phyloP scores from a whole-genome alignment of 176 grass and related monocot species.

The Chrysopogon serrulatus region DNA sequence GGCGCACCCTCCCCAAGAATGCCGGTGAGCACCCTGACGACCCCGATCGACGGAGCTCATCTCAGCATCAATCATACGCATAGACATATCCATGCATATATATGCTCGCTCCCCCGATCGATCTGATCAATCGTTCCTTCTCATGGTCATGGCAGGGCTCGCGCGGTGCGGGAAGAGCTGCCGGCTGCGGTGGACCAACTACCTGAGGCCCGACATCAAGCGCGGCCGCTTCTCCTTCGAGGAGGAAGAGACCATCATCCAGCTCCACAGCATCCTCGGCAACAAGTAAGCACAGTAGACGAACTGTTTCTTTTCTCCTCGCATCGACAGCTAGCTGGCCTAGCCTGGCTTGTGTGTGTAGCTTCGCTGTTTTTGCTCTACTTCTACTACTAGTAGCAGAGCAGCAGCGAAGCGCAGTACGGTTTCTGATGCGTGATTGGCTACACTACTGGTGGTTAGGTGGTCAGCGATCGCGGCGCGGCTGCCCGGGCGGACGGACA shows the following conservation, averaged over 20 bases:
- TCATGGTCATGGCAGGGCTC: conserved; percentile 27
- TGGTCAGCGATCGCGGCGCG: conserved; percentile 97
- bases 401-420: not conserved
- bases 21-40: conserved; percentile 55
- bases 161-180: conserved; percentile 98
- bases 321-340: not conserved
- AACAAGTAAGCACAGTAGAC: conserved; percentile 75
- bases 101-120: not conserved
- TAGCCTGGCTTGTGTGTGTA: not conserved
- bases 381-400: not conserved
- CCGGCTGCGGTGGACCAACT: conserved; percentile 95
- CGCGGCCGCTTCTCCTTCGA: conserved; percentile 96
- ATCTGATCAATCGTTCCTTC: not conserved
- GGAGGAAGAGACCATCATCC: conserved; percentile 93
- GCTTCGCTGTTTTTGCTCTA: not conserved
- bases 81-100: too few relatives aligned
- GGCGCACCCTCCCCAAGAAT: conserved; percentile 91
- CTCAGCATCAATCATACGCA: not conserved
- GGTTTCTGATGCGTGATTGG: not conserved
- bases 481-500: conserved; percentile 91
- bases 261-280: conserved; percentile 79
- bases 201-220: conserved; percentile 93
- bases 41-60: not conserved
- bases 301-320: too few relatives aligned
- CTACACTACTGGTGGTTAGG: conserved; percentile 26